Conservation (phyloP, 2,329 filamentous ascomycete genomes). For the Fusarium napiforme region DNA sequence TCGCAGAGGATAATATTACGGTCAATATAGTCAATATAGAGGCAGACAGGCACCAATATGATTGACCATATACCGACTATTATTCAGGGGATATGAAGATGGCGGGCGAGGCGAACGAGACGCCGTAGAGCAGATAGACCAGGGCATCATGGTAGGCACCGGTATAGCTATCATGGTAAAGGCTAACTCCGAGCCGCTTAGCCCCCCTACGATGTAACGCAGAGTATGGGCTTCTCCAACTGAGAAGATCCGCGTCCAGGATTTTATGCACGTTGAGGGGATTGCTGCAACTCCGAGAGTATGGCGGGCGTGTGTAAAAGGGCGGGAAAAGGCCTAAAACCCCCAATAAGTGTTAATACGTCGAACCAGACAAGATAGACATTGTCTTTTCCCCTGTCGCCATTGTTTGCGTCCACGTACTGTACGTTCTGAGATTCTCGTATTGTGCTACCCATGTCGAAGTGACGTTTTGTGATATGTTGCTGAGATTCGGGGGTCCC, state of each 20-base stretch:
- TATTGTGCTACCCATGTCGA: constrained; percentile 26
- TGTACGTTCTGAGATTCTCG: constrained; percentile 2
- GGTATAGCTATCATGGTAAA: neutral
- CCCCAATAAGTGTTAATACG: neutral
- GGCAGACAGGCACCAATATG: constrained; percentile 7
- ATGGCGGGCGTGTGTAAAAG: constrained; percentile 22
- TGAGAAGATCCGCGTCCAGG: constrained; percentile 41
- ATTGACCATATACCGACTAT: neutral
- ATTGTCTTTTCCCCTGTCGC: constrained; percentile 17
- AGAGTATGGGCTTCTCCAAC: constrained; percentile 28
- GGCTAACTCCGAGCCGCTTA: constrained; percentile 8
- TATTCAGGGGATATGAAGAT: neutral
- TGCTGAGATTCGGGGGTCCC: constrained; percentile 23
- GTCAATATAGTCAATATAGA: neutral
- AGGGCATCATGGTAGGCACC: constrained; percentile 2
- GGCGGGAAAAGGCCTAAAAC: constrained; percentile 19
- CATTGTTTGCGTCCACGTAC: neutral
- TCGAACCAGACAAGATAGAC: neutral
- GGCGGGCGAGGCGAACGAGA: constrained; percentile 4
- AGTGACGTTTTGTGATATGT: constrained; percentile 23
- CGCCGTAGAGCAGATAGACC: neutral
- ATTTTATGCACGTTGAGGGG: constrained; percentile 33
- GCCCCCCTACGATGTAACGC: constrained; percentile 38
- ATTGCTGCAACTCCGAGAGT: constrained; percentile 26
- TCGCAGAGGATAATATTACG: neutral